These are phyloP conservation scores for Amaranthus hypochondriacus DNA, from an alignment of 148 eudicot genomes.

Conservation along the genomic window DNA sequence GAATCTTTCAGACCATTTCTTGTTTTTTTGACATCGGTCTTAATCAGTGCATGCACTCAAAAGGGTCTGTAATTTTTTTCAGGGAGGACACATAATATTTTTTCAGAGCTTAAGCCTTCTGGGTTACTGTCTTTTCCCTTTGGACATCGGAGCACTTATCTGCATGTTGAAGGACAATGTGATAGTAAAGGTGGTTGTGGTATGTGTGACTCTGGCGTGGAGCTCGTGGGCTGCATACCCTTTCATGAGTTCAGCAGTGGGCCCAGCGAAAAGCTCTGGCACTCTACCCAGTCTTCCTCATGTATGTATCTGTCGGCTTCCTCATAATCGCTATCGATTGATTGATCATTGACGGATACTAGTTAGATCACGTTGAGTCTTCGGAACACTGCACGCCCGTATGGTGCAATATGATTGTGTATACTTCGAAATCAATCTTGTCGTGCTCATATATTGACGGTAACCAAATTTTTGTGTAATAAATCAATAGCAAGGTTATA, in stretches of 20 bases:
- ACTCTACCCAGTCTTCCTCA: slow-evolving; percentile 89
- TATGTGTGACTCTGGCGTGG: slow-evolving; percentile 84
- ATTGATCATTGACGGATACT: slow-evolving; percentile 1
- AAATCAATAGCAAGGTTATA: slow-evolving; percentile 21
- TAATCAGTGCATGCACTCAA: neutral
- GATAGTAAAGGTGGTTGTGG: slow-evolving; percentile 64
- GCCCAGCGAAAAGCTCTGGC: slow-evolving; percentile 96
- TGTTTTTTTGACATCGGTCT: neutral
- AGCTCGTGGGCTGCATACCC: slow-evolving; percentile 99
- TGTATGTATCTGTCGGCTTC: slow-evolving; percentile 97
- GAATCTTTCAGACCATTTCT: slow-evolving; percentile 20
- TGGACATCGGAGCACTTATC: slow-evolving; percentile 82
- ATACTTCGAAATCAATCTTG: slow-evolving; percentile 19
- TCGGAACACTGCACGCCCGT: neutral
- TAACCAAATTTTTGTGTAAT: slow-evolving; percentile 30
- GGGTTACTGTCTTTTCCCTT: slow-evolving; percentile 92
- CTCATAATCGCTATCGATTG: slow-evolving; percentile 92
- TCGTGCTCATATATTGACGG: slow-evolving; percentile 6
- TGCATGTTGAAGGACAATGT: slow-evolving; percentile 90
- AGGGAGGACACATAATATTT: slow-evolving; percentile 99
- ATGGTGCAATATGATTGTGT: slow-evolving; percentile 22
- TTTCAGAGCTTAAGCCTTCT: slow-evolving; percentile 94
- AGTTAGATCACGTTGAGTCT: slow-evolving; percentile 2
- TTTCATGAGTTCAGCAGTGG: slow-evolving; percentile 94
- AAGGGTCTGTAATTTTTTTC: slow-evolving; percentile 16